Conservation (phyloP, 805 yeast genomes). For the Sugiyamaella chiloensis region DNA sequence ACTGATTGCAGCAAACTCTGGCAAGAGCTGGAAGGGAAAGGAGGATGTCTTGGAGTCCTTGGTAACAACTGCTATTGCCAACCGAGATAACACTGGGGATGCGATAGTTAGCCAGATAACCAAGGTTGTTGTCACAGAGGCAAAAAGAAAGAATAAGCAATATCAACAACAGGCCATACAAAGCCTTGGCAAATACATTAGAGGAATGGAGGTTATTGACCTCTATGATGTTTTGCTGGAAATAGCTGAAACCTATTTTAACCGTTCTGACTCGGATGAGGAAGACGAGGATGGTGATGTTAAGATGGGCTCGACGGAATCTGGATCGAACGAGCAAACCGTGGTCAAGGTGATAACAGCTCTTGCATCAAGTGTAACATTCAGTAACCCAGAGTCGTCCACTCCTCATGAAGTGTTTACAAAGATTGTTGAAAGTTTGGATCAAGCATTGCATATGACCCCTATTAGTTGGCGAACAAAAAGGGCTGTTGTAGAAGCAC, state of each 20-base stretch:
- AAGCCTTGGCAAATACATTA: slow-evolving; percentile 50
- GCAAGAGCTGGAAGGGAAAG: slow-evolving; percentile 88
- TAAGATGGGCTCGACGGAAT: slow-evolving; percentile 21
- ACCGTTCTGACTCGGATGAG: slow-evolving; percentile 41
- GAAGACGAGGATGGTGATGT: slow-evolving; percentile 37
- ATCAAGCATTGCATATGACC: slow-evolving; percentile 30
- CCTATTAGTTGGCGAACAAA: slow-evolving; percentile 60
- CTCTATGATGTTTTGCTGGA: slow-evolving; percentile 37
- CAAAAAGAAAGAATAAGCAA: slow-evolving; percentile 59
- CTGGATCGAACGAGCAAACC: slow-evolving; percentile 20
- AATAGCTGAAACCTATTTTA: slow-evolving; percentile 34
- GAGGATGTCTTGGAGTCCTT: slow-evolving; percentile 71
- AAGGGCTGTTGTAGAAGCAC: slow-evolving; percentile 35
- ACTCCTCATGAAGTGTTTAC: slow-evolving; percentile 21
- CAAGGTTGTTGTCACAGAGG: slow-evolving; percentile 53
- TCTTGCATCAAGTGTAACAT: slow-evolving; percentile 7
- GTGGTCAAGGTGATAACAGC: slow-evolving; percentile 3
- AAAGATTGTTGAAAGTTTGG: slow-evolving; percentile 33
- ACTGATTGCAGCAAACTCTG: slow-evolving; percentile 59
- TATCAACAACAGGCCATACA: slow-evolving; percentile 59
- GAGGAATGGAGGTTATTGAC: slow-evolving; percentile 34
- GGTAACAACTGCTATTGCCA: slow-evolving; percentile 52
- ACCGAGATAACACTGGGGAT: slow-evolving; percentile 36
- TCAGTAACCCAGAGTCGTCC: slow-evolving; percentile 18
- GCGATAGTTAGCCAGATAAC: slow-evolving; percentile 40